Evolutionary conservation across 306 rosid species (phyloP).

Genomic region (Cucumis cinereus): DNA sequence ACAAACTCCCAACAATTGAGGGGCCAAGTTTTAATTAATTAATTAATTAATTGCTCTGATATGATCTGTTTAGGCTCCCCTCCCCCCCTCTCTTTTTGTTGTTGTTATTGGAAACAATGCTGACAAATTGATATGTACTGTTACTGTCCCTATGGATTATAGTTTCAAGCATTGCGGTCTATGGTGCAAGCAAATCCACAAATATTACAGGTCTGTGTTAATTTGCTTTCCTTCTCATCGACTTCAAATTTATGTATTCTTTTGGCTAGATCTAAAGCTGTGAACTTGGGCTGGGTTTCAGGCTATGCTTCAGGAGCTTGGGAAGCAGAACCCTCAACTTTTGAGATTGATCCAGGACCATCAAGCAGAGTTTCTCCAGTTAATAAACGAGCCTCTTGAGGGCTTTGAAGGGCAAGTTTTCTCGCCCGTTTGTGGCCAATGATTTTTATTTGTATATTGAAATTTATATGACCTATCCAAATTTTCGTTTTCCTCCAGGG

Average conservation of each 20-base stretch:
- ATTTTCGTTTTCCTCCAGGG: slow-evolving; percentile 24
- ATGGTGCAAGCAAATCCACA: slow-evolving; percentile 8
- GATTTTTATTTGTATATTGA: not conserved
- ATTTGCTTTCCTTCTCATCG: not conserved
- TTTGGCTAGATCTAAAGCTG: not conserved
- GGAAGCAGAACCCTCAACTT: slow-evolving; percentile 89
- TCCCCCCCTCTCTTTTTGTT: not conserved
- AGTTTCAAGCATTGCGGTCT: slow-evolving; percentile 7
- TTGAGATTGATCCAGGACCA: slow-evolving; percentile 78
- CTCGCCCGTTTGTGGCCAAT: not conserved
- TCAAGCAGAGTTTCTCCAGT: slow-evolving; percentile 81
- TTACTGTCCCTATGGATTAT: not conserved
- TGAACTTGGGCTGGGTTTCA: slow-evolving; percentile 13
- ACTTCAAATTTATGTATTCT: not conserved
- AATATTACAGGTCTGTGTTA: not conserved
- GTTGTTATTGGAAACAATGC: not conserved
- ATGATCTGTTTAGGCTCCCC: not conserved
- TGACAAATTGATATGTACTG: not conserved
- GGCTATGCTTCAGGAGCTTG: slow-evolving; percentile 99
- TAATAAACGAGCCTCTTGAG: slow-evolving; percentile 80
- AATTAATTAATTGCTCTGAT: not conserved
- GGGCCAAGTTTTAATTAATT: not conserved
- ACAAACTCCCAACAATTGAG: not conserved
- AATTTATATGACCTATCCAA: not conserved
- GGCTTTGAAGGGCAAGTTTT: slow-evolving; percentile 81